These are phyloP conservation scores for Bocquillonia castaneifolia DNA, from an alignment of 441 rosid genomes.

Conservation along the genomic window DNA sequence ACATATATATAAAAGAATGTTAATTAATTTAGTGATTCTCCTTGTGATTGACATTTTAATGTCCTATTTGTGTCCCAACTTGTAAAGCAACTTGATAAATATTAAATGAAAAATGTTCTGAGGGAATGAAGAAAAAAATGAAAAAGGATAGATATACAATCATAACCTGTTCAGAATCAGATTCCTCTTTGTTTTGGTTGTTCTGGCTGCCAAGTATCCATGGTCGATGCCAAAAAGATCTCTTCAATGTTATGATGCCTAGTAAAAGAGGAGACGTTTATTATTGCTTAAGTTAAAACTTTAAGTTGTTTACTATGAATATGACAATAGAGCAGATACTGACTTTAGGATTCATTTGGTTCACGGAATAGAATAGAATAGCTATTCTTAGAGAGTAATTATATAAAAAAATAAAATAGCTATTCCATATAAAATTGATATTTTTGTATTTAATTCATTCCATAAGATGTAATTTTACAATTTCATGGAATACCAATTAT, in stretches of 20 bases:
- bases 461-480: too few species aligned
- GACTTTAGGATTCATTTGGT: too few species aligned
- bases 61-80: not conserved
- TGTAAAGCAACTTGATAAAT: constrained; percentile 1
- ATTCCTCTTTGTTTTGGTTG: constrained; percentile 28
- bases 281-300: constrained; percentile 12
- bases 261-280: constrained; percentile 14
- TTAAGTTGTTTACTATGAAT: not conserved
- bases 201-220: constrained; percentile 43
- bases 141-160: constrained; percentile 16
- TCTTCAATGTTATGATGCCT: constrained; percentile 31
- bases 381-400: too few species aligned
- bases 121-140: not conserved
- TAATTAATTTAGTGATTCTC: not conserved
- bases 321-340: not conserved
- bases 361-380: too few species aligned
- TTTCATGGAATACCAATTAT: too few species aligned
- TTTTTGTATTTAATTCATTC: too few species aligned
- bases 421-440: too few species aligned
- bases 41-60: not conserved
- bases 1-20: not conserved
- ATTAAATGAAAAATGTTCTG: not conserved
- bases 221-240: constrained; percentile 34
- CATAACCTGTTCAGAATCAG: constrained; percentile 23
- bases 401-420: too few species aligned